Percentiles rank a stretch among this genome's conserved stretches.
phyloP scores from a whole-genome alignment of 495 filamentous ascomycete genomes.

The Hypoxylon cercidicola region DNA sequence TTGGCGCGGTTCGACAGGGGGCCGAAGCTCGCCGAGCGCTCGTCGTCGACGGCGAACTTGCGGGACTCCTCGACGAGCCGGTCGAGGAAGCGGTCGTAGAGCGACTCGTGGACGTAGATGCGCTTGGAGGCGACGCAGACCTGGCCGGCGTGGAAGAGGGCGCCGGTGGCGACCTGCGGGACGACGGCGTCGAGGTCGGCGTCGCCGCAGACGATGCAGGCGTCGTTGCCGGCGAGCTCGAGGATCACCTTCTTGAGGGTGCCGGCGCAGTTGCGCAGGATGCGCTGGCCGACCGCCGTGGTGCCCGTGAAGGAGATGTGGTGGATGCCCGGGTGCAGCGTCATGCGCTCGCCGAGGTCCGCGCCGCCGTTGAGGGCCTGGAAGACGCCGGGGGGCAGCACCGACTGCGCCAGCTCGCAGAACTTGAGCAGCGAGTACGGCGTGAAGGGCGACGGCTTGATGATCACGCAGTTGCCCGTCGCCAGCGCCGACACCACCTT shows the following conservation, averaged over 20 bases:
- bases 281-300: constrained; percentile 69
- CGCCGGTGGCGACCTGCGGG: constrained; percentile 59
- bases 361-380: constrained; percentile 75
- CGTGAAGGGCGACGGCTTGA: constrained; percentile 73
- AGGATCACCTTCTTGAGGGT: constrained; percentile 67
- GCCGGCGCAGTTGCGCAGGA: constrained; percentile 68
- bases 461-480: constrained; percentile 70
- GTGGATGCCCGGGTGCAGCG: constrained; percentile 67
- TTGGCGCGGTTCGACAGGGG: constrained; percentile 72
- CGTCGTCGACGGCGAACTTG: constrained; percentile 59
- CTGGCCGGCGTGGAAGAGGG: constrained; percentile 71
- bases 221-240: constrained; percentile 73
- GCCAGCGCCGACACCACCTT: constrained; percentile 67
- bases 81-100: constrained; percentile 70
- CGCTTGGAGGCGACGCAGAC: constrained; percentile 67
- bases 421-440: constrained; percentile 74
- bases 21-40: constrained; percentile 51
- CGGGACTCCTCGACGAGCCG: constrained; percentile 66
- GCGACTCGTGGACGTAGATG: constrained; percentile 73
- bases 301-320: constrained; percentile 79
- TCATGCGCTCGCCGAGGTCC: constrained; percentile 68
- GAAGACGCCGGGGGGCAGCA: constrained; percentile 74
- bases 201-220: constrained; percentile 71
- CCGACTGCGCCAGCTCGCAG: constrained; percentile 66
- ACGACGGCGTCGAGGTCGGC: constrained; percentile 71